Percentiles rank a stretch among this genome's conserved stretches.
phyloP scores from a whole-genome alignment of 805 yeast species.

The Wickerhamiella kurtzmanii region DNA sequence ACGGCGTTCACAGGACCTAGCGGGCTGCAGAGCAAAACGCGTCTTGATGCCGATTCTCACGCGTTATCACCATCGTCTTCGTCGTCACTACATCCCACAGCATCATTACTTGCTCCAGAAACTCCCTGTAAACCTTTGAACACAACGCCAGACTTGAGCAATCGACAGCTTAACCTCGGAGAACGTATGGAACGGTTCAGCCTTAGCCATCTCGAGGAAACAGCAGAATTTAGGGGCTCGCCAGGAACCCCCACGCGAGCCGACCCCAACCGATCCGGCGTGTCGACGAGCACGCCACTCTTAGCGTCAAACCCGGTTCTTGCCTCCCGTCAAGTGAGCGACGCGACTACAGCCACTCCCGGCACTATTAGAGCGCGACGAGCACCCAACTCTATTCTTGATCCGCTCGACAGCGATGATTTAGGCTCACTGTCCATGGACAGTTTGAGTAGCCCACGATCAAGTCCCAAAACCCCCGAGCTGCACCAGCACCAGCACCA shows the following conservation, averaged over 20 bases:
- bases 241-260: conserved; percentile 18
- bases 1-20: conserved; percentile 60
- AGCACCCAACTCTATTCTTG: background rate
- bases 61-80: conserved; percentile 24
- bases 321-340: conserved; percentile 16
- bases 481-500: background rate
- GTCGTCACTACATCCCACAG: conserved; percentile 16
- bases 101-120: conserved; percentile 31
- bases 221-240: background rate
- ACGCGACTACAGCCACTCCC: conserved; percentile 18
- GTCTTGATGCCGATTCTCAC: background rate
- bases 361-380: conserved; percentile 8
- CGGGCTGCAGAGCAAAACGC: conserved; percentile 47
- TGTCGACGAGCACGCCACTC: conserved; percentile 11
- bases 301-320: background rate
- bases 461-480: background rate
- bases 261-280: conserved; percentile 1
- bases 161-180: conserved; percentile 10
- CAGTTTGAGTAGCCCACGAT: background rate
- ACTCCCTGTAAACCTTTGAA: conserved; percentile 42
- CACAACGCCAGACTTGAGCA: conserved; percentile 21
- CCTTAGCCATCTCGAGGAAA: conserved; percentile 6
- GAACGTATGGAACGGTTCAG: conserved; percentile 15
- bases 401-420: background rate
- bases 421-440: background rate